These are phyloP conservation scores for Globisporangium iwayamae DNA, from an alignment of 352 stramenopile species.

Conservation along the genomic window DNA sequence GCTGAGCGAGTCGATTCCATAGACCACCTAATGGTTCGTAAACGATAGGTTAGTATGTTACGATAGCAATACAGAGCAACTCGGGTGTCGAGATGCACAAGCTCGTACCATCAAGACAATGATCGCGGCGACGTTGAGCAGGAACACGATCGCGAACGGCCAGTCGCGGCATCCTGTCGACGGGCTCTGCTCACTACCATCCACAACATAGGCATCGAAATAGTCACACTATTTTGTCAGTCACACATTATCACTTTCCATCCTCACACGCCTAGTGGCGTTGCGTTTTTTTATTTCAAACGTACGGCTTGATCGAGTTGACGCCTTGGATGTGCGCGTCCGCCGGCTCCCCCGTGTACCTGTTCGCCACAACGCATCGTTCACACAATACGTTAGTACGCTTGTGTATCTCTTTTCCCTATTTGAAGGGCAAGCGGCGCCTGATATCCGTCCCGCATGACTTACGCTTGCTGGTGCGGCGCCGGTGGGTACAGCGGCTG, in stretches of 20 bases:
- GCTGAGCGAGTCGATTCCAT: slow-evolving; percentile 60
- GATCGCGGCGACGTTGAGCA: slow-evolving; percentile 74
- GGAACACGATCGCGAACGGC: slow-evolving; percentile 78
- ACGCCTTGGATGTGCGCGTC: slow-evolving; percentile 42
- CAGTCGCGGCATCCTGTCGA: slow-evolving; percentile 59
- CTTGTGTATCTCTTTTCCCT: neutral
- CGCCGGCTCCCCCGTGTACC: slow-evolving; percentile 32
- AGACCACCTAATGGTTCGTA: slow-evolving; percentile 29
- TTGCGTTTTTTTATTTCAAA: slow-evolving; percentile 16
- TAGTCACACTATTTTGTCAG: neutral
- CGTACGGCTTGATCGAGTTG: slow-evolving; percentile 67
- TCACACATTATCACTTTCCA: neutral
- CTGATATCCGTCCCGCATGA: neutral
- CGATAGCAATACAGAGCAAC: neutral
- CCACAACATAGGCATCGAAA: neutral
- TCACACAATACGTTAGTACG: neutral
- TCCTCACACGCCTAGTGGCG: neutral
- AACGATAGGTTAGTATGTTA: neutral
- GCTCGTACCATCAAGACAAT: slow-evolving; percentile 44
- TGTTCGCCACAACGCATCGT: slow-evolving; percentile 6
- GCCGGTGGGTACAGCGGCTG: slow-evolving; percentile 18
- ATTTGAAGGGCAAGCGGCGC: neutral
- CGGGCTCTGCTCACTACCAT: slow-evolving; percentile 26
- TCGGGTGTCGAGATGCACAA: neutral
- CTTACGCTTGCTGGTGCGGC: slow-evolving; percentile 18